These are phyloP conservation scores for Hypomontagnella submonticulosa DNA, from an alignment of 495 filamentous ascomycete genomes.

Conservation along the genomic window DNA sequence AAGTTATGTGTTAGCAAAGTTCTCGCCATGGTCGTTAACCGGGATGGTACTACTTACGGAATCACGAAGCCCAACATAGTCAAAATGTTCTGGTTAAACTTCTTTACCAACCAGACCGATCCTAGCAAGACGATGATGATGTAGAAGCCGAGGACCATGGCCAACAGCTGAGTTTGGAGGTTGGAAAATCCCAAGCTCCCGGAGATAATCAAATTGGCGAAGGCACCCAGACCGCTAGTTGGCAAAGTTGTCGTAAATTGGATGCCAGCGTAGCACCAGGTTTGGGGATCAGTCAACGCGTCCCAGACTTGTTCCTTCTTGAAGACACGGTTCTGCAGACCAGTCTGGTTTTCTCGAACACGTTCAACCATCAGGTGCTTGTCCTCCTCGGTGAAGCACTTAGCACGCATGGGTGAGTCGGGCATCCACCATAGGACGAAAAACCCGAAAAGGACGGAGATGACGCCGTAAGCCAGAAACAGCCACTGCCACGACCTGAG, in stretches of 20 bases:
- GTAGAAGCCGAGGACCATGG: slow-evolving; percentile 77
- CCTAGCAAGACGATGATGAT: slow-evolving; percentile 73
- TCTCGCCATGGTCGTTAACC: slow-evolving; percentile 38
- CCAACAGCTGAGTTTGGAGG: slow-evolving; percentile 66
- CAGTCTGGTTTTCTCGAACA: slow-evolving; percentile 69
- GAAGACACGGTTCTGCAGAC: slow-evolving; percentile 71
- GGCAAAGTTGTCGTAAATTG: slow-evolving; percentile 75
- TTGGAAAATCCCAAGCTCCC: slow-evolving; percentile 60
- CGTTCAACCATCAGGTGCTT: slow-evolving; percentile 69
- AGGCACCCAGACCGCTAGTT: slow-evolving; percentile 73
- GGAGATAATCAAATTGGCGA: slow-evolving; percentile 71
- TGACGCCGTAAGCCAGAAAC: slow-evolving; percentile 63
- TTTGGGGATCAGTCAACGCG: slow-evolving; percentile 62
- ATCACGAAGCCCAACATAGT: slow-evolving; percentile 72
- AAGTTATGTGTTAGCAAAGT: slow-evolving; percentile 1
- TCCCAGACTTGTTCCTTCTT: slow-evolving; percentile 58
- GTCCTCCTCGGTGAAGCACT: slow-evolving; percentile 66
- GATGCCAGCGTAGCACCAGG: slow-evolving; percentile 62
- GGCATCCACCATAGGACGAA: slow-evolving; percentile 71
- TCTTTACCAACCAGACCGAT: slow-evolving; percentile 72
- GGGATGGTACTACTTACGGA: slow-evolving; percentile 59
- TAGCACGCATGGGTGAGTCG: slow-evolving; percentile 70
- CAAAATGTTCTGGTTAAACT: slow-evolving; percentile 69
- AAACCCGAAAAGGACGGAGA: slow-evolving; percentile 65
- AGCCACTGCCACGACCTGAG: slow-evolving; percentile 65